These are phyloP conservation scores for Sinapis alba DNA, from an alignment of 441 rosid species.

Conservation along the genomic window DNA sequence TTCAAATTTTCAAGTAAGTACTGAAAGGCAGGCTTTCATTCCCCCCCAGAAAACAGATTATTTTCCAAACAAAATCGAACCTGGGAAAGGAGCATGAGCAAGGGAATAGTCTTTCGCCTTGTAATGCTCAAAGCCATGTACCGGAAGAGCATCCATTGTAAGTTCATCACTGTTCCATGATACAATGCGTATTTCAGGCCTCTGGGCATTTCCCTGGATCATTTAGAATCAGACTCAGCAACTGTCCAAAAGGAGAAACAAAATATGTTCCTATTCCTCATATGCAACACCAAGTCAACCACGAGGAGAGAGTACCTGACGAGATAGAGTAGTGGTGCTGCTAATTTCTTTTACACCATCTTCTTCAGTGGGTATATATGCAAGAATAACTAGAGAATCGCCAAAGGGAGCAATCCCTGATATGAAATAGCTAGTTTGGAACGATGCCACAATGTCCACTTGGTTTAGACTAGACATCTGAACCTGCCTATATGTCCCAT, in stretches of 20 bases:
- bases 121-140: slow-evolving; percentile 98
- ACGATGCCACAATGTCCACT: slow-evolving; percentile 98
- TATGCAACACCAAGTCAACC: slow-evolving; percentile 13
- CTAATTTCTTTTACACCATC: slow-evolving; percentile 83
- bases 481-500: slow-evolving; percentile 62
- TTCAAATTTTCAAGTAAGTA: slow-evolving; percentile 24
- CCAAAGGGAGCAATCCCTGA: slow-evolving; percentile 99
- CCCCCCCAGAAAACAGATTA: slow-evolving; percentile 23
- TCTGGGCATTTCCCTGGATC: slow-evolving; percentile 92
- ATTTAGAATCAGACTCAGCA: slow-evolving; percentile 32
- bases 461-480: slow-evolving; percentile 67
- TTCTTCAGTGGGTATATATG: slow-evolving; percentile 87
- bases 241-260: slow-evolving; percentile 18
- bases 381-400: slow-evolving; percentile 96
- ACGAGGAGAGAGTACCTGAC: slow-evolving; percentile 68
- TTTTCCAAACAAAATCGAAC: slow-evolving; percentile 45
- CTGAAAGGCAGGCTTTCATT: slow-evolving; percentile 32
- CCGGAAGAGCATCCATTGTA: slow-evolving; percentile 95
- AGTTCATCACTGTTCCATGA: slow-evolving; percentile 98
- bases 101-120: slow-evolving; percentile 97
- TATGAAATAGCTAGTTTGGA: slow-evolving; percentile 96
- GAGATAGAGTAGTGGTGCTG: slow-evolving; percentile 69
- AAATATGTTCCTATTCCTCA: neutral
- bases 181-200: slow-evolving; percentile 93
- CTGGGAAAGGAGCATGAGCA: slow-evolving; percentile 98